A percentile compares a stretch with the other conserved stretches of the same genome.
Conservation (phyloP, 1,284 basidiomycete species). For the Cryptococcus sp. region DNA sequence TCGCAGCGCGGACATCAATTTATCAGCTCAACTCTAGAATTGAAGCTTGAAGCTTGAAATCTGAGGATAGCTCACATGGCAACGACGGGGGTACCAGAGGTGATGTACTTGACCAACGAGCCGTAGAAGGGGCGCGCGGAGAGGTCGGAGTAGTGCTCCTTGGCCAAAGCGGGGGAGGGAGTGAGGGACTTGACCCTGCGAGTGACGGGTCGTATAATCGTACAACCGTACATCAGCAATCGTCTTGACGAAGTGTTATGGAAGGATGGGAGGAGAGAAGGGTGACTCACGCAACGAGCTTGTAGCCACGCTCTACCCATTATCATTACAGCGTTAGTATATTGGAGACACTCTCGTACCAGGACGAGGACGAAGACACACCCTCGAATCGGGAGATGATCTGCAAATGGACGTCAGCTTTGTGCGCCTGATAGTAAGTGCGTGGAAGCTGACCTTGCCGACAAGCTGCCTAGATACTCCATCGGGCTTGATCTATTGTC, state of each 20-base stretch:
- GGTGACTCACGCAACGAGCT: slow-evolving; percentile 47
- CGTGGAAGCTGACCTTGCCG: slow-evolving; percentile 37
- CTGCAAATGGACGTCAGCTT: slow-evolving; percentile 17
- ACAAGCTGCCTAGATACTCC: slow-evolving; percentile 49
- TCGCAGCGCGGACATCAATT: no score
- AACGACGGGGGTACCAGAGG: slow-evolving; percentile 49
- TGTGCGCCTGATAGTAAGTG: background rate
- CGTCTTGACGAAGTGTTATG: background rate
- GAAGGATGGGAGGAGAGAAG: background rate
- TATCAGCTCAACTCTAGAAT: background rate
- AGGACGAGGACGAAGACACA: slow-evolving; percentile 9
- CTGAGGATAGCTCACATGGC: slow-evolving; percentile 39
- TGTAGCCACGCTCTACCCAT: slow-evolving; percentile 44
- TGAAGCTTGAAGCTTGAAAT: background rate
- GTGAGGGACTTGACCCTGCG: slow-evolving; percentile 47
- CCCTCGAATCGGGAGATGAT: slow-evolving; percentile 50
- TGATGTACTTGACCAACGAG: slow-evolving; percentile 50
- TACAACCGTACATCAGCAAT: background rate
- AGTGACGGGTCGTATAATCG: background rate
- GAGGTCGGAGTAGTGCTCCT: slow-evolving; percentile 51
- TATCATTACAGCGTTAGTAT: slow-evolving; percentile 2
- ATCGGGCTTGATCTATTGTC: slow-evolving; percentile 47
- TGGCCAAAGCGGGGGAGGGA: slow-evolving; percentile 45
- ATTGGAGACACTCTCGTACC: no score
- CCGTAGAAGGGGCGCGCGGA: slow-evolving; percentile 47